These are phyloP conservation scores for Coemansia aciculifera DNA, from an alignment of 192 early-diverging fungal genomes.

Conservation along the genomic window DNA sequence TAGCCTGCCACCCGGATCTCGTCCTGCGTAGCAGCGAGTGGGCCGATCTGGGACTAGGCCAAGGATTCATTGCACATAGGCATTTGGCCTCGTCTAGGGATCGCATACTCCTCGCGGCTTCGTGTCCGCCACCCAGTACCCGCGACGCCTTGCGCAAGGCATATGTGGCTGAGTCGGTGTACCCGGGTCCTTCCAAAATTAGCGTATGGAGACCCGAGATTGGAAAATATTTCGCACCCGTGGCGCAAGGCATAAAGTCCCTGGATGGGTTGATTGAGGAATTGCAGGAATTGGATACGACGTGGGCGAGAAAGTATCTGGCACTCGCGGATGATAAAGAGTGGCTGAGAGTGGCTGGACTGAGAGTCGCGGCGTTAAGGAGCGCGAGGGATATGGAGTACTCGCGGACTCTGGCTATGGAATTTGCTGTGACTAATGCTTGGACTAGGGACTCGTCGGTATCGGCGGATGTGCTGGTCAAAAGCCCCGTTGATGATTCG, in stretches of 20 bases:
- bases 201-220: conserved; percentile 40
- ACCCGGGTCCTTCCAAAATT: conserved; percentile 42
- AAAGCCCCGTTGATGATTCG: background rate
- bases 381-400: conserved; percentile 20
- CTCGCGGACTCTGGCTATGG: conserved; percentile 30
- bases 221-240: conserved; percentile 27
- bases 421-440: conserved; percentile 19
- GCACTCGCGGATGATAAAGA: background rate
- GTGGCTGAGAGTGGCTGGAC: conserved; percentile 1
- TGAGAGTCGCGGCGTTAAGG: conserved; percentile 31
- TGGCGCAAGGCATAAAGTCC: conserved; percentile 5
- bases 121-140: conserved; percentile 47
- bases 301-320: conserved; percentile 32
- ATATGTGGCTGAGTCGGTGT: conserved; percentile 34
- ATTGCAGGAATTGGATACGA: conserved; percentile 8
- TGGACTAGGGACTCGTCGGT: conserved; percentile 12
- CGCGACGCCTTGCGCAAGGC: conserved; percentile 43
- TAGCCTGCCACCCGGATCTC: conserved; percentile 23
- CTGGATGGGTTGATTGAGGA: conserved; percentile 11
- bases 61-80: conserved; percentile 34
- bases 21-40: conserved; percentile 38
- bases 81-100: conserved; percentile 15
- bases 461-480: background rate
- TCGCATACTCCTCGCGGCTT: conserved; percentile 41
- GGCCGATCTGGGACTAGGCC: conserved; percentile 24